Evolutionary conservation across 345 rosid species (phyloP).

Genomic region (Citrus maxima): DNA sequence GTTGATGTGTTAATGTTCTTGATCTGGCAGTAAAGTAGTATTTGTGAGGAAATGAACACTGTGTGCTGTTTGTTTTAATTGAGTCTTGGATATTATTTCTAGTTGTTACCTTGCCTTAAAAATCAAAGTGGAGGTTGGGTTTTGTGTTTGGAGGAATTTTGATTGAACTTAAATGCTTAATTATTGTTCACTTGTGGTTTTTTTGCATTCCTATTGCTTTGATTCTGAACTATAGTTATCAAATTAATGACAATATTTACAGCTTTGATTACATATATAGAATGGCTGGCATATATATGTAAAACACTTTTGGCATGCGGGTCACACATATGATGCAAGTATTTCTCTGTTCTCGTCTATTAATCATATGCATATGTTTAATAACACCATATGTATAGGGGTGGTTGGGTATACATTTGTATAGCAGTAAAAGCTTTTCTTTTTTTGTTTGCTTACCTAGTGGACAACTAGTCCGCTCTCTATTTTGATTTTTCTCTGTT

Average conservation of each 20-base stretch:
- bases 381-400: background rate
- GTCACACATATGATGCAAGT: background rate
- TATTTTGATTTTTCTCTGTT: too few relatives aligned
- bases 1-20: background rate
- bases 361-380: background rate
- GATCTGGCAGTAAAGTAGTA: background rate
- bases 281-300: background rate
- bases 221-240: background rate
- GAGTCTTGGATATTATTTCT: background rate
- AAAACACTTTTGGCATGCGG: background rate
- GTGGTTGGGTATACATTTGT: too few relatives aligned
- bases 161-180: background rate
- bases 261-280: background rate
- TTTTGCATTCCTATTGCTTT: background rate
- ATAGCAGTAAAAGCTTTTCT: too few relatives aligned
- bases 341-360: background rate
- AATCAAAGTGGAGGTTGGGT: background rate
- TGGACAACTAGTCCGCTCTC: too few relatives aligned
- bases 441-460: too few relatives aligned
- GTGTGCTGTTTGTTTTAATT: background rate
- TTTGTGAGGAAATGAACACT: background rate
- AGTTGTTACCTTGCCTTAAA: background rate
- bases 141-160: background rate
- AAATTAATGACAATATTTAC: background rate
- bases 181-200: background rate